Percentiles rank a stretch among this genome's conserved stretches.
Evolutionary conservation across 441 rosid species (phyloP).

Genomic region (Brassica hybrid): DNA sequence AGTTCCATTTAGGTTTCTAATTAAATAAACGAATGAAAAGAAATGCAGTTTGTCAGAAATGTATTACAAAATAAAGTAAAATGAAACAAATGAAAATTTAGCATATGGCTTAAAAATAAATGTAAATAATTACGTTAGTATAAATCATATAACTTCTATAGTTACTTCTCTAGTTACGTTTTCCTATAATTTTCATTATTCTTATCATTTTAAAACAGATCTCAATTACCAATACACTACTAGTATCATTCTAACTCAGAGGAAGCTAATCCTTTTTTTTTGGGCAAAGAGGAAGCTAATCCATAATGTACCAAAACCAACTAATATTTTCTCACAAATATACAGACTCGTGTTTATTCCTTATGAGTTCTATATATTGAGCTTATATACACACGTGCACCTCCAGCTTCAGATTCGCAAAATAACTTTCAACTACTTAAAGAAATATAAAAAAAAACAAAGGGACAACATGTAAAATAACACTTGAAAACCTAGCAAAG

Average conservation of each 20-base stretch:
- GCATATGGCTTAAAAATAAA: not conserved
- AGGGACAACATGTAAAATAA: conserved; percentile 8
- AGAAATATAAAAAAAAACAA: conserved; percentile 31
- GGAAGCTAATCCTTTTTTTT: not conserved
- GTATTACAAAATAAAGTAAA: not conserved
- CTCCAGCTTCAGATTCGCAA: not conserved
- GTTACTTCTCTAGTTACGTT: not conserved
- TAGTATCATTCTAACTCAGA: not conserved
- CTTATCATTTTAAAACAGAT: not conserved
- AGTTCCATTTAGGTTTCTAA: not conserved
- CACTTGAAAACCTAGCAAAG: conserved; percentile 35
- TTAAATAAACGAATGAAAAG: not conserved
- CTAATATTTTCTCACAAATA: not conserved
- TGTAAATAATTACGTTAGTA: not conserved
- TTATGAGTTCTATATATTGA: not conserved
- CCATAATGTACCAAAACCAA: not conserved
- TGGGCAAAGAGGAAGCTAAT: not conserved
- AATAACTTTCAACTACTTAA: not conserved
- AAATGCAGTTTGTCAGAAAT: not conserved
- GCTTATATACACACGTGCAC: conserved; percentile 4
- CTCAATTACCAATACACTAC: not conserved
- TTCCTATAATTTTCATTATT: not conserved
- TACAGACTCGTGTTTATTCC: not conserved
- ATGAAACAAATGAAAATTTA: not conserved
- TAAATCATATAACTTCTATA: not conserved